Base-by-base conservation (phyloP, 495 filamentous ascomycete species). In the Ramalina intermedia region DNA sequence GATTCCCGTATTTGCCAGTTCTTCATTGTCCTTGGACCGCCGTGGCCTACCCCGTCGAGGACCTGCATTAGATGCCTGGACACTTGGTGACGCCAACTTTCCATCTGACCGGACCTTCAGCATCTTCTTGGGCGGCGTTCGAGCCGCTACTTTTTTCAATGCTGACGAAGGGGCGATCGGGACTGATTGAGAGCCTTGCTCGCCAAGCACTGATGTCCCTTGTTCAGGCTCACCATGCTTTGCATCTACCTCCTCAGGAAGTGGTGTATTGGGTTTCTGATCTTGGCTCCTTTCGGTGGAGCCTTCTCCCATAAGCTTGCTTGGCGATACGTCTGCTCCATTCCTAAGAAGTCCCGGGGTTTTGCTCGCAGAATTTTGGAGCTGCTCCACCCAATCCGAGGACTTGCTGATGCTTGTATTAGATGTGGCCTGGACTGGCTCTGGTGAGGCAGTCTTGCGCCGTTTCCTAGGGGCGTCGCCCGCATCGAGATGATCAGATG, bases 21-120 rank as follows among this genome's bases (percentile, higher is more conserved):
- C 55, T 17, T 20, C 48, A 20, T 49, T 27, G 37, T 53, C 52
- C 8, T 46, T 53, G 37, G 55, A 23, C 43, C 62, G 66, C 23
- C 52, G 61, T 45, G 55, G 61, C 37, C 51, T 58, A 44, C 48
- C 66, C 40, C 53, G 61, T 27, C 56, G 63, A 8, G 57, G 33
- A n/a, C 49, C 56, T 2, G 61, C 54, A 12, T 49, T 57, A 4
- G 53, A 24, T 6, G 58, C 56, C 36, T 61, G 62, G 7, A 48
- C 43, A 13, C 59, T 58, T 14, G 77, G 71, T 0, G 76, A 80
- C 29, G 72, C 68, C n/a, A 80, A 63, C 43, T 70, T 74, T n/a
- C 77, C 78, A 53, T 76, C 76, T 1, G 66, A 50, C 53, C 73
- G 74, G 17, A 80, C 52, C 53, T 68, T 72, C 17, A 80, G 56